Percentiles rank a stretch among this genome's conserved stretches.
phyloP scores from a whole-genome alignment of 2,329 filamentous ascomycete genomes.

The Paecilomyces sp. region DNA sequence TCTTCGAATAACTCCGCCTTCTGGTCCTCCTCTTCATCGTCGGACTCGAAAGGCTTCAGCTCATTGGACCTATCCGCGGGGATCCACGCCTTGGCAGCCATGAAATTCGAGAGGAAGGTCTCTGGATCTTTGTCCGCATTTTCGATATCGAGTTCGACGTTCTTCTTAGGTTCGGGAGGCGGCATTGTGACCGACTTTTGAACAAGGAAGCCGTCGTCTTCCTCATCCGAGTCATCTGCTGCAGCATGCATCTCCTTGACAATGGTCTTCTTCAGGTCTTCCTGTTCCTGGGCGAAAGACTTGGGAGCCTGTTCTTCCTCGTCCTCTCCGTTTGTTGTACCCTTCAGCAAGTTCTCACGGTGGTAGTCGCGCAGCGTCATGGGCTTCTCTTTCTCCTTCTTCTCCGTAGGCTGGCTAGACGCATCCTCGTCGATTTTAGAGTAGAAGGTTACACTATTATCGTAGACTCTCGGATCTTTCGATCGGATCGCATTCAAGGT shows the following conservation, averaged over 20 bases:
- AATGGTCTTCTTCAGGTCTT: conserved; percentile 68
- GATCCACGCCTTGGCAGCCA: conserved; percentile 87
- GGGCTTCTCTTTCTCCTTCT: conserved; percentile 65
- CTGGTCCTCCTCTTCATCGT: conserved; percentile 70
- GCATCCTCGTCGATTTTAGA: conserved; percentile 52
- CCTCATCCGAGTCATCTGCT: conserved; percentile 43
- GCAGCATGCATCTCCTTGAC: conserved; percentile 72
- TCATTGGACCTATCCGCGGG: conserved; percentile 54
- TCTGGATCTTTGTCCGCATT: conserved; percentile 85
- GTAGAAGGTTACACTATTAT: conserved; percentile 74
- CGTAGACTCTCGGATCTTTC: conserved; percentile 89
- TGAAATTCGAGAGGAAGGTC: conserved; percentile 87
- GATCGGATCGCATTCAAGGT: conserved; percentile 80
- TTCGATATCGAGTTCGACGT: conserved; percentile 59
- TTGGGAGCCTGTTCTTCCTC: conserved; percentile 45
- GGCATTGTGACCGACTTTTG: conserved; percentile 52
- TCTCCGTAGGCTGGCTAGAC: conserved; percentile 14
- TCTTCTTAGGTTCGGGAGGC: conserved; percentile 28
- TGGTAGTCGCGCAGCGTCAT: conserved; percentile 88
- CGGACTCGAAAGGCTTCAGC: conserved; percentile 82
- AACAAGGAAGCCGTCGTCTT: conserved; percentile 64
- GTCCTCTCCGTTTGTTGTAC: conserved; percentile 55
- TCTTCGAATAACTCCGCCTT: conserved; percentile 82
- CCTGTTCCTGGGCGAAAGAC: conserved; percentile 86
- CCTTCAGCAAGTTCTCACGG: conserved; percentile 75